These are phyloP conservation scores for Lentithecium fluviatile DNA, from an alignment of 495 filamentous ascomycete species.

Conservation along the genomic window DNA sequence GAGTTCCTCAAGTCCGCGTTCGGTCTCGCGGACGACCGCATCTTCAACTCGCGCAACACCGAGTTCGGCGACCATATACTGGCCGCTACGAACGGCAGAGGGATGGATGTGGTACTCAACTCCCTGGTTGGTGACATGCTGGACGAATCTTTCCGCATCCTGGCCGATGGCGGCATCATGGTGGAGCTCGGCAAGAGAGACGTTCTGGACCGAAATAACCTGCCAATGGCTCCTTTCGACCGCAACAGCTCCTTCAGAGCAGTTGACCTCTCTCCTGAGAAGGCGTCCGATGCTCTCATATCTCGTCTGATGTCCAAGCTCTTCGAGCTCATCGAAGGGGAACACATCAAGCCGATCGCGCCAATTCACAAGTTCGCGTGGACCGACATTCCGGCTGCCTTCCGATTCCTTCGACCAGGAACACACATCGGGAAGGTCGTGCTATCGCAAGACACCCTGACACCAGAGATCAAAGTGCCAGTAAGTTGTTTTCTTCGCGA, in stretches of 20 bases:
- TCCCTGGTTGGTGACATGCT: slow-evolving; percentile 9
- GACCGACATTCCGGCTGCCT: neutral
- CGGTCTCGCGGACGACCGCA: slow-evolving; percentile 5
- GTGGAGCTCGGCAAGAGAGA: slow-evolving; percentile 16
- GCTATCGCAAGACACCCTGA: neutral
- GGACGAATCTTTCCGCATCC: neutral
- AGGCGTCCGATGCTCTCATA: neutral
- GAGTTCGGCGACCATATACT: slow-evolving; percentile 4
- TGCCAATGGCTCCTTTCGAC: slow-evolving; percentile 10
- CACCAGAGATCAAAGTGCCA: neutral
- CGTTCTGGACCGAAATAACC: slow-evolving; percentile 10
- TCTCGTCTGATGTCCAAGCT: neutral
- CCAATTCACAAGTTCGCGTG: neutral
- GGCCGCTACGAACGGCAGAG: slow-evolving; percentile 11
- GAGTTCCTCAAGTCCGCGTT: slow-evolving; percentile 7
- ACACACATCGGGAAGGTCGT: slow-evolving; percentile 6
- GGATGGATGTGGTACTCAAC: slow-evolving; percentile 18
- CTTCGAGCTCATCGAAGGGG: neutral
- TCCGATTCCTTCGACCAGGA: neutral
- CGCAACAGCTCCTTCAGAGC: slow-evolving; percentile 15
- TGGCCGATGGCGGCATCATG: slow-evolving; percentile 14
- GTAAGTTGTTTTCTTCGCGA: too few relatives aligned
- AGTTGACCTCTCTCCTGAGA: slow-evolving; percentile 13
- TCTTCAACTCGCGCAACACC: slow-evolving; percentile 14
- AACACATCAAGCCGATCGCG: neutral